Base-by-base conservation (phyloP, 306 rosid genomes). In the Phaseolus lunatus region DNA sequence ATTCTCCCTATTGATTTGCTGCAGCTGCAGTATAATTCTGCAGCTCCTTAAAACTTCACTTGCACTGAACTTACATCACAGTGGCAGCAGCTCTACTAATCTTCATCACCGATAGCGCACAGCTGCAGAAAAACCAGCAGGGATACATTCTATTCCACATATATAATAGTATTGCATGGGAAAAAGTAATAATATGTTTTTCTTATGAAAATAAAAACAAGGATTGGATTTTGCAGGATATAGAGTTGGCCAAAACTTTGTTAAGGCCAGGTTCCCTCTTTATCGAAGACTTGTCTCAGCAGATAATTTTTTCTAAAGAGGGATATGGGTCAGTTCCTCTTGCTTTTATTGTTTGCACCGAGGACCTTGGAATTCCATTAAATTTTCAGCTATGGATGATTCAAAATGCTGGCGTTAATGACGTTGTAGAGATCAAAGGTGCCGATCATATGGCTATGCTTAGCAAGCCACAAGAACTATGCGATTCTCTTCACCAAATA, bases 401-500 rank as follows among this genome's bases (percentile, higher is more conserved):
- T 19, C 69, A 87, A 59, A 89, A 85, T 63, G 57, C 66, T 19
- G 87, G 69, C 0, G 39, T 83, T 22, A 20, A 67, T 62, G 80
- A 93, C 5, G 84, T 86, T 47, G 5, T 76, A 50, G 89, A 88
- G 83, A 87, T 91, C 75, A 66, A 83, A 16, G 96, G 79, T 1
- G 85, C 89, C 6, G 84, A 88, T 69, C 89, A 88, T 48, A 86
- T 86, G 92, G 6, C 84, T 18, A 85, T 88, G 89, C 14, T 84
- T 64, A 67, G 69, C 57, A 81, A 56, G 76, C 87, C 92, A 47
- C 78, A 64, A 22, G 61, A 86, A 77, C 47, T 88, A n/a, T 76
- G 70, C 9, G 70, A 62, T 68, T 80, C 70, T 75, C 90, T 93
- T 16, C 52, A 73, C 15, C 76, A 85, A 20, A 89, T 85, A 7